Evolutionary conservation across 148 eudicot species (phyloP).

Genomic region (Gaultheria prostrata): DNA sequence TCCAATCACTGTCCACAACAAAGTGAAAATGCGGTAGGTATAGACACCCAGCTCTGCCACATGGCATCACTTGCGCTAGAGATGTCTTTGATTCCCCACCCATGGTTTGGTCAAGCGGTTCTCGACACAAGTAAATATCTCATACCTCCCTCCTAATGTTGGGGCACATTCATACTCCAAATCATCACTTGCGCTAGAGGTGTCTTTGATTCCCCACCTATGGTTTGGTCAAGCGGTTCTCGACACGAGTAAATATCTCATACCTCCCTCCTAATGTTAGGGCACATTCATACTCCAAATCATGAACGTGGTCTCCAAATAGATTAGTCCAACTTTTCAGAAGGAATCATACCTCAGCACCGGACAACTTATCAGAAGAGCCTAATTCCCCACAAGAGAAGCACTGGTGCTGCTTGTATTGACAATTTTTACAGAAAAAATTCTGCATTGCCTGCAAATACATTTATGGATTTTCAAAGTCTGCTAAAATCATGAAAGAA

Average conservation of each 20-base stretch:
- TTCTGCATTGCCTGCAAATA: conserved; percentile 49
- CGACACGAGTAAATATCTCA: neutral
- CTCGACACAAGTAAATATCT: neutral
- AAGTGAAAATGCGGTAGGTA: neutral
- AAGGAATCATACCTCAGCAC: conserved; percentile 62
- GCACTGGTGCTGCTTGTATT: conserved; percentile 79
- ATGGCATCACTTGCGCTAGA: neutral
- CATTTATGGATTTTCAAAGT: conserved; percentile 5
- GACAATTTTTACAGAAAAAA: conserved; percentile 69
- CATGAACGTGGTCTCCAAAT: neutral
- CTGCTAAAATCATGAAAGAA: neutral
- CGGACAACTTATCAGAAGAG: conserved; percentile 73
- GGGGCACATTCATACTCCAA: neutral
- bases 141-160: neutral
- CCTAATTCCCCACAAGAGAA: conserved; percentile 75
- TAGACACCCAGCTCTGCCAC: neutral
- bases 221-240: neutral
- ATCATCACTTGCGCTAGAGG: too few species aligned
- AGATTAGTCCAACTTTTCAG: neutral
- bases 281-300: neutral
- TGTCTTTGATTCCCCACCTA: neutral
- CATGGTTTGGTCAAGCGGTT: neutral
- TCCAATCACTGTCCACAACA: neutral
- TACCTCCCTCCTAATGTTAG: neutral
- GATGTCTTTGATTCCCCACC: neutral